Evolutionary conservation across 1,284 basidiomycete genomes (phyloP), one percentile per base, ranked within the genome.

Genomic region (Termitomyces sp.): DNA sequence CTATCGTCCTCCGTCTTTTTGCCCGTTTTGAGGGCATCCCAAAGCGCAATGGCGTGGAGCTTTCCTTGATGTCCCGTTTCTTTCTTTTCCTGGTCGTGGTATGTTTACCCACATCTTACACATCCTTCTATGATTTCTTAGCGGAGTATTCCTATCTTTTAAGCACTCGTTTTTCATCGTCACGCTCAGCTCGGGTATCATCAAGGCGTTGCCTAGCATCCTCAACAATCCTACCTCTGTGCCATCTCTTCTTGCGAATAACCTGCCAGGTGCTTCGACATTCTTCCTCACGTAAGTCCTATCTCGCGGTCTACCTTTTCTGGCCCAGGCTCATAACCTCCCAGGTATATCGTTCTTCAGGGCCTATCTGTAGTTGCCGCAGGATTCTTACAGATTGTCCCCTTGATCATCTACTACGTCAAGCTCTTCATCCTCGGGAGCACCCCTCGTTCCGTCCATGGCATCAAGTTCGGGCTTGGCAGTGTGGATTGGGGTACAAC

Each of bases 71-170:
- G 90, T 84, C 84, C 4, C 82, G 96, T 39, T 98, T 83, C 75
- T 98, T 95, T 76, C 74, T 91, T 54, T 98, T 98, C 82, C 88
- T 90, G 73, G 88, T 96, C 58, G 79, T 96, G 50, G 87, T 90
- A 70, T 62, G 88, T 82, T 3, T 38, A 33, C 26, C 3, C 39
- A 33, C 26, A 53, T 54, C 7, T 1, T 36, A 15, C 5, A 24
- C 17, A 6, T 40, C 17, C 17, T 30, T 15, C 28, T 19, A 34
- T 36, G 17, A 21, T 5, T 40, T 19, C 19, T 4, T 3, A 1
- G 8, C 15, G 7, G 12, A 10, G 8, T 28, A 50, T 21, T 41
- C 7, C 57, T 17, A 13, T 31, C 53, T 26, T 44, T 28, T 54
- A n/a, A 89, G 83, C 89, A 95, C 71, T 92, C 91, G 36, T 97